Percentiles rank a stretch among this genome's conserved stretches.
Evolutionary conservation across 1,284 basidiomycete genomes (phyloP).

Genomic region (Cutaneotrichosporon sp.): DNA sequence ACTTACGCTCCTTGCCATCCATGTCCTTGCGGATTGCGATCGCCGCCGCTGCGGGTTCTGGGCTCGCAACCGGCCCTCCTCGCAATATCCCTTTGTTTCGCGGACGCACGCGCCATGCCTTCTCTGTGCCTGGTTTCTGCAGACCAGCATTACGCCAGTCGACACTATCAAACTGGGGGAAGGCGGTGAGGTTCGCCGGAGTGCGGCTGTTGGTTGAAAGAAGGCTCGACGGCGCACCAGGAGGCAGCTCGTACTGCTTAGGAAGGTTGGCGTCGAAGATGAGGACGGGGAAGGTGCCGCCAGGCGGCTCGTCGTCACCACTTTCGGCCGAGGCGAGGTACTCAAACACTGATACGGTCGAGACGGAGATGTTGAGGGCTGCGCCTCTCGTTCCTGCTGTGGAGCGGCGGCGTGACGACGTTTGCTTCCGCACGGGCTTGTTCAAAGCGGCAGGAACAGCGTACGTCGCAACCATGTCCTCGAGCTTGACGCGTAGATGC

Average conservation of each 20-base stretch:
- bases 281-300: slow-evolving; percentile 47
- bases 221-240: slow-evolving; percentile 25
- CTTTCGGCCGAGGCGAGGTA: slow-evolving; percentile 32
- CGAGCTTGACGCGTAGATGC: slow-evolving; percentile 45
- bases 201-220: slow-evolving; percentile 12
- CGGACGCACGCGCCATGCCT: slow-evolving; percentile 41
- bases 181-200: slow-evolving; percentile 19
- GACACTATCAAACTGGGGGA: slow-evolving; percentile 45
- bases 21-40: slow-evolving; percentile 28
- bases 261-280: slow-evolving; percentile 48
- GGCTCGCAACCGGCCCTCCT: slow-evolving; percentile 20
- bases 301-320: slow-evolving; percentile 35
- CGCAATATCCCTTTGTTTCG: slow-evolving; percentile 41
- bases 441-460: slow-evolving; percentile 15
- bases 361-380: slow-evolving; percentile 25
- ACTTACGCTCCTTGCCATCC: slow-evolving; percentile 26
- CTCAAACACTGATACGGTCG: slow-evolving; percentile 41
- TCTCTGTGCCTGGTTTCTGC: slow-evolving; percentile 38
- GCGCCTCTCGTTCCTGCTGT: slow-evolving; percentile 20
- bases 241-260: slow-evolving; percentile 42
- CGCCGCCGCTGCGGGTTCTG: slow-evolving; percentile 26
- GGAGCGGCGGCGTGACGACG: slow-evolving; percentile 14
- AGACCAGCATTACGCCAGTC: slow-evolving; percentile 49
- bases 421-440: slow-evolving; percentile 5
- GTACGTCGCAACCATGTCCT: slow-evolving; percentile 33